These are phyloP conservation scores for Paxillus ammoniavirescens DNA, from an alignment of 768 basidiomycete species.

Conservation along the genomic window DNA sequence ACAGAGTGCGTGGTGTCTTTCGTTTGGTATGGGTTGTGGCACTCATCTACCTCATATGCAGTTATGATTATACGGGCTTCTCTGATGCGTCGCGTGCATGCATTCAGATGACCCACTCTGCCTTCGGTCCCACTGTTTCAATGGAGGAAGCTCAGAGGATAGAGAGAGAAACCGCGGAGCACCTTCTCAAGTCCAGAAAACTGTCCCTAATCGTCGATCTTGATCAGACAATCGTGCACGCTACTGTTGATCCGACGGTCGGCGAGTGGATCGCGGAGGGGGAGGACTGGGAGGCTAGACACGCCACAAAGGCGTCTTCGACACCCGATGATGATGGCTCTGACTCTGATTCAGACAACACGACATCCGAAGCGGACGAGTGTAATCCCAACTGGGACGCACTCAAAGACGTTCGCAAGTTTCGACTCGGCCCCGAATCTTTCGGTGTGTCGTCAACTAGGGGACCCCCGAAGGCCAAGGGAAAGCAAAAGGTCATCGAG, in stretches of 20 bases:
- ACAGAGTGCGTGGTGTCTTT: constrained; percentile 58
- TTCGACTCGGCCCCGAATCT: constrained; percentile 80
- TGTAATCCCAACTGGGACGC: constrained; percentile 94
- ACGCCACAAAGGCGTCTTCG: constrained; percentile 40
- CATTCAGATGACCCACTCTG: constrained; percentile 94
- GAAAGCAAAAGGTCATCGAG: constrained; percentile 64
- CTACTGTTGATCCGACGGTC: constrained; percentile 97
- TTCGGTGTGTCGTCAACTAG: constrained; percentile 49
- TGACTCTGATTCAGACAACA: constrained; percentile 40
- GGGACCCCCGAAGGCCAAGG: constrained; percentile 42
- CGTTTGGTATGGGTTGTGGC: constrained; percentile 2
- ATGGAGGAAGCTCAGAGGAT: constrained; percentile 89
- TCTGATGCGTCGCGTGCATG: constrained; percentile 83
- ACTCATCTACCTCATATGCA: constrained; percentile 24
- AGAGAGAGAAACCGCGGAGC: constrained; percentile 77
- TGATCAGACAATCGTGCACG: constrained; percentile 98
- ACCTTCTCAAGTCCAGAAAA: constrained; percentile 71
- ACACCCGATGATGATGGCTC: constrained; percentile 29
- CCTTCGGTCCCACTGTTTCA: constrained; percentile 88
- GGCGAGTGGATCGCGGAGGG: constrained; percentile 95
- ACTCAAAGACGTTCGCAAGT: constrained; percentile 85
- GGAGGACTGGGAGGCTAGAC: constrained; percentile 71
- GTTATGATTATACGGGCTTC: constrained; percentile 85
- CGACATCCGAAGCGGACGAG: constrained; percentile 47
- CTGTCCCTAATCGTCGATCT: constrained; percentile 97